phyloP scores from a whole-genome alignment of 1,284 basidiomycete species.

The Austroboletus novae-zelandiae region DNA sequence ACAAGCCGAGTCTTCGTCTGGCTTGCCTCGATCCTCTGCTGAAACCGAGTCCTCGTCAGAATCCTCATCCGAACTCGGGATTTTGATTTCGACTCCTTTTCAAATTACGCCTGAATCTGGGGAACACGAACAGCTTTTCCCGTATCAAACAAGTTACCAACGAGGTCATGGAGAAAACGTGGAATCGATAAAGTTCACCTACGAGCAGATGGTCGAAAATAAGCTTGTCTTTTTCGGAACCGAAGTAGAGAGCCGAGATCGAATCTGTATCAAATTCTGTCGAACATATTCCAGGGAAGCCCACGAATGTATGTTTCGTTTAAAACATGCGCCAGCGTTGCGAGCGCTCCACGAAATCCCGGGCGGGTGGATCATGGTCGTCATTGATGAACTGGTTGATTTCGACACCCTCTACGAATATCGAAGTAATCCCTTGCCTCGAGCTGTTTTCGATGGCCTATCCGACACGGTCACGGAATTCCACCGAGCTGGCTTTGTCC shows the following conservation, averaged over 20 bases:
- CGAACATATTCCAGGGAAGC: background rate
- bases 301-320: background rate
- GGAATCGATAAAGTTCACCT: background rate
- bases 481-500: background rate
- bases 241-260: background rate
- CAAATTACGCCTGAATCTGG: too few species aligned
- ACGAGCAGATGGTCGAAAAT: background rate
- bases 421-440: background rate
- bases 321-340: background rate
- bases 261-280: conserved; percentile 30
- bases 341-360: too few species aligned
- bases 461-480: background rate
- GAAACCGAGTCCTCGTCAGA: too few species aligned
- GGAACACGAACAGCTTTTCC: background rate
- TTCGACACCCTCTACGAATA: background rate
- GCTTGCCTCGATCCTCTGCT: too few species aligned
- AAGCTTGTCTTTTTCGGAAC: conserved; percentile 16
- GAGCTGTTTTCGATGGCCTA: background rate
- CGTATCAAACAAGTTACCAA: background rate
- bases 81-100: too few species aligned
- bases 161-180: background rate
- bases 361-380: background rate
- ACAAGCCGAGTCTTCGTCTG: too few species aligned
- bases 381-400: background rate
- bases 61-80: too few species aligned